Evolutionary conservation across 2,329 filamentous ascomycete species (phyloP), one percentile per base, ranked within the genome.

Genomic region (Beauveria brongniartii): DNA sequence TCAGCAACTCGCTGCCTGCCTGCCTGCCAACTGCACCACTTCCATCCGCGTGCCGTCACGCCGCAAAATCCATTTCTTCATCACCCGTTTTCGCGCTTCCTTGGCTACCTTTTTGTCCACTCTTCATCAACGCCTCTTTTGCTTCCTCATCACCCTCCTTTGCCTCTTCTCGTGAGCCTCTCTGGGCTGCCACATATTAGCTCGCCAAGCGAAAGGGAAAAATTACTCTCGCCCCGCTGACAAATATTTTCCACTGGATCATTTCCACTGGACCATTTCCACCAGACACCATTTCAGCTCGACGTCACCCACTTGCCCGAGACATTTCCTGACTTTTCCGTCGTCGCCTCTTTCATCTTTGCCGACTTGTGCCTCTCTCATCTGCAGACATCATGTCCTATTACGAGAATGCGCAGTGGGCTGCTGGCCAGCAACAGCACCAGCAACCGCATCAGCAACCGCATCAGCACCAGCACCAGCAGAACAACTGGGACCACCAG

Each of bases 401-500:
- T 69, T 78, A 78, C 73, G 75, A 78, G 64, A 77, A 77, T 67
- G 69, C 71, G 40, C 75, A 74, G 67, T 75, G 75, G 75, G 69
- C 75, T 62, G 67, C 69, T 26, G 64, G 61, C 63, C 62, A 64
- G 28, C 62, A 37, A 57, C 62, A 63, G 51, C 62, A 37, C 57
- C 62, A 64, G 51, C 51, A 54, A 12, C 51, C 20, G 20, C 51
- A 22, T 10, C 30, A 34, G 30, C 30, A 34, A 34, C 30, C 30
- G 30, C 30, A 34, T 14, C 30, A 47, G 28, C 62, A 34, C 59
- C 62, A 63, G 51, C 51, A 53, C n/a, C 51, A 26, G 22, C 51
- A 22, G 51, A 78, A 74, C 69, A 77, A 72, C 69, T 78, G 76
- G 76, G 76, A 78, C n/a, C 75, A 77, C 63, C 76, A 78, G 66